These are phyloP conservation scores for Blastocystis hominis DNA, from an alignment of 352 stramenopile species.

Conservation along the genomic window DNA sequence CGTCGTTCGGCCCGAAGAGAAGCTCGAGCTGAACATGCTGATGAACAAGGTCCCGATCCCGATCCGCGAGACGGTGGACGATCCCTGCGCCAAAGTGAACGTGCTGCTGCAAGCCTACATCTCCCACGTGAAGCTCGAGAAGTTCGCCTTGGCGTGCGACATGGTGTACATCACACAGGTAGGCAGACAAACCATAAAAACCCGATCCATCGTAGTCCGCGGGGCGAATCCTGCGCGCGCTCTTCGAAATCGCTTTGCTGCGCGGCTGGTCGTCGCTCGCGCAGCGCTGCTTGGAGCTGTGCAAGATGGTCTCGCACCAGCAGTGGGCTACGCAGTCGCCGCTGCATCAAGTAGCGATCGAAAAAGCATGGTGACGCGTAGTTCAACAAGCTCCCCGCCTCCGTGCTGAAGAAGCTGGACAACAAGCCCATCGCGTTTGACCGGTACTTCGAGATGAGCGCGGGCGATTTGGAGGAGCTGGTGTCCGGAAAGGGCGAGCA, in stretches of 20 bases:
- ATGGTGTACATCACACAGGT: conserved; percentile 96
- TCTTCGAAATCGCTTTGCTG: conserved; percentile 96
- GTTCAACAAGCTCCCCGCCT: conserved; percentile 76
- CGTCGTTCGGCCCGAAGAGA: conserved; percentile 92
- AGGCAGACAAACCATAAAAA: not conserved
- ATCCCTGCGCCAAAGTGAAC: conserved; percentile 91
- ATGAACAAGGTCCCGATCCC: conserved; percentile 91
- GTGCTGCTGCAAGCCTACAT: conserved; percentile 98
- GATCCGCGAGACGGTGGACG: conserved; percentile 84
- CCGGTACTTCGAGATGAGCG: conserved; percentile 88
- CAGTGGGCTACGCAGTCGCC: conserved; percentile 94
- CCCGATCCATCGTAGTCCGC: conserved; percentile 67
- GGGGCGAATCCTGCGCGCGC: conserved; percentile 87
- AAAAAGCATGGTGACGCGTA: not conserved
- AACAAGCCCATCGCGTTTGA: conserved; percentile 96
- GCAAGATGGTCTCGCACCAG: conserved; percentile 96
- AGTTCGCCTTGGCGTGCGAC: conserved; percentile 92
- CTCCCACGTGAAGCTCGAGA: conserved; percentile 87
- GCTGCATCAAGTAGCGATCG: conserved; percentile 85
- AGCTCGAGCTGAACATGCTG: conserved; percentile 91
- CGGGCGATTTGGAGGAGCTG: conserved; percentile 84
- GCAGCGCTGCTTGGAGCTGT: conserved; percentile 86
- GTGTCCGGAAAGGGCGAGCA: conserved; percentile 66
- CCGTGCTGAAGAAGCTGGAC: conserved; percentile 88
- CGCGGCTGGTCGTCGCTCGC: conserved; percentile 84